Base-by-base conservation (phyloP, 306 rosid genomes). In the Vigna mungo region DNA sequence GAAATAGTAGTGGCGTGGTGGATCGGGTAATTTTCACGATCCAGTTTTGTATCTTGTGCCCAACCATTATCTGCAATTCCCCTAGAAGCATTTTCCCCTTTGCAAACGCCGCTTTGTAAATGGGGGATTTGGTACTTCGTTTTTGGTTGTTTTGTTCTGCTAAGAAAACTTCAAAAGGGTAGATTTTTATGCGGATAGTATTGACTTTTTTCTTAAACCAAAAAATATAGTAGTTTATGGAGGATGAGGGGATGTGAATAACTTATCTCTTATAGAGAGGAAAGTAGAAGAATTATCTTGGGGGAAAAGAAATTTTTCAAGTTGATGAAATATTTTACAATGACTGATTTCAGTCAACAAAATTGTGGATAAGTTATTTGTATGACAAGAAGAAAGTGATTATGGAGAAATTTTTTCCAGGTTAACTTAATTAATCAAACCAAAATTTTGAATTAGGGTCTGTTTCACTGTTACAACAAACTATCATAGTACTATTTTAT, bases 111-210 rank as follows among this genome's bases (percentile, higher is more conserved):
- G 21, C 21, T 20, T 20, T 20, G 21, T 1, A 20, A 20, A 51
- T 53, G 80, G 32, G 56, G 78, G 90, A 93, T 91, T 66, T 21
- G 48, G 16, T 79, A 16, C 43, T 48, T 65, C 51, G 23, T 5
- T 56, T 68, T 60, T 16, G 23, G 25, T 78, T 75, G 53, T 80
- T 77, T 77, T 79, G 55, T 61, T 37, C 17, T 81, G 9, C 77
- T 55, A 6, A 67, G 58, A 75, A 71, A 71, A 30, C 23, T 59
- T 25, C 8, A 59, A 47, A 20, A 47, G 44, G 15, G 39, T 66
- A 27, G 36, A 72, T 20, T 71, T 71, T 48, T 49, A 9, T 20
- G 20, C 34, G 36, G 11, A 58, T 3, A 16, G 0, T 10, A 53
- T 60, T 41, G 43, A 13, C 1, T 20, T 56, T 62, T 7, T 5